Conservation (phyloP, 371 early-diverging fungal species). For the Fennellomyces sp. region DNA sequence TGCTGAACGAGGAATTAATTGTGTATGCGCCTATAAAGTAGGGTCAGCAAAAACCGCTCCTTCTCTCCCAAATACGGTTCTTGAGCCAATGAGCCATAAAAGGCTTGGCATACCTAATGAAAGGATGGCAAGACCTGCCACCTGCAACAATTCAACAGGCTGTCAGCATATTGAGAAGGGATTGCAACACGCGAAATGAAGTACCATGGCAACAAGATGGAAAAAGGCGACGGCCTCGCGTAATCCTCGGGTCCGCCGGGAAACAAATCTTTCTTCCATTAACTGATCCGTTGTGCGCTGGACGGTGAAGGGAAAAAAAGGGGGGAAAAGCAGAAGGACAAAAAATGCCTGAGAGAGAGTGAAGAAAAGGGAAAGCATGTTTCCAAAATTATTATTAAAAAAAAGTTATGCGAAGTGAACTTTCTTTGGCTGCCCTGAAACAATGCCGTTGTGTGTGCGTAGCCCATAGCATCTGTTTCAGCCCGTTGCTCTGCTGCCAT, state of each 20-base stretch:
- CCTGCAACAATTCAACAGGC: slow-evolving; percentile 30
- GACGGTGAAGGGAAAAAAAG: background rate
- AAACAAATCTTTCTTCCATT: slow-evolving; percentile 29
- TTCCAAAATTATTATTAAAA: no score
- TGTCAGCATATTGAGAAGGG: background rate
- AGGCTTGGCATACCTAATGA: slow-evolving; percentile 11
- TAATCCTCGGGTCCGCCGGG: slow-evolving; percentile 28
- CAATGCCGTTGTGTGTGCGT: background rate
- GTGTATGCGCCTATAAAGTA: slow-evolving; percentile 36
- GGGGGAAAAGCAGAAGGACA: background rate
- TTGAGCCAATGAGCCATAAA: no score
- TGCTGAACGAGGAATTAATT: slow-evolving; percentile 28
- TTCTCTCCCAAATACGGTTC: no score
- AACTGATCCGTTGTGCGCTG: background rate
- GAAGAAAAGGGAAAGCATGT: background rate
- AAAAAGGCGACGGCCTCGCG: slow-evolving; percentile 32
- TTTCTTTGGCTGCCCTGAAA: no score
- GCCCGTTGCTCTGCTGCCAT: background rate
- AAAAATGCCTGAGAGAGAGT: background rate
- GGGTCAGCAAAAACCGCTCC: background rate
- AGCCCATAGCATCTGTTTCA: no score
- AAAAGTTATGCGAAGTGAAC: no score
- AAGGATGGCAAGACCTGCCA: slow-evolving; percentile 6
- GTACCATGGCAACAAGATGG: slow-evolving; percentile 34
- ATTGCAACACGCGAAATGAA: background rate